Percentiles rank a stretch among this genome's conserved stretches.
These are phyloP conservation scores for Hypocreales sp. DNA, from an alignment of 2,329 filamentous ascomycete genomes.

Conservation along the genomic window DNA sequence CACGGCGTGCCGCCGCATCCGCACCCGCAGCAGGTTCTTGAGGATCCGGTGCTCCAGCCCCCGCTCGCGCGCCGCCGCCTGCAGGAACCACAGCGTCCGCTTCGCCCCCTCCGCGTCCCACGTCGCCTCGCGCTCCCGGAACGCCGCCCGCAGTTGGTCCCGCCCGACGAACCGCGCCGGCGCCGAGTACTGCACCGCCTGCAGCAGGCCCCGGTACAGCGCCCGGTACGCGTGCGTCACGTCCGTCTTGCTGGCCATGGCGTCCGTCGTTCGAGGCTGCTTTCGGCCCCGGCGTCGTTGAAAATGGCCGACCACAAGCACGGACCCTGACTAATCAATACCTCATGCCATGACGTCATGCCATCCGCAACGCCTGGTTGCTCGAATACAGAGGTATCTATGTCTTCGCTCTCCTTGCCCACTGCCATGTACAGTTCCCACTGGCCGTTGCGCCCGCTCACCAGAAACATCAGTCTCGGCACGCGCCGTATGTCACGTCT, in stretches of 20 bases:
- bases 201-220: conserved; percentile 51
- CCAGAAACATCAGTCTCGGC: too few species aligned
- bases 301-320: too few species aligned
- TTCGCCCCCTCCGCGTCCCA: conserved; percentile 37
- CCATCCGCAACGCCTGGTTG: too few species aligned
- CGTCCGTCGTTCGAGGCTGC: too few species aligned
- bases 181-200: conserved; percentile 54
- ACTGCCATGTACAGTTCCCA: background rate
- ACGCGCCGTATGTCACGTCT: too few species aligned
- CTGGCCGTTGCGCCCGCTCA: background rate
- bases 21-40: conserved; percentile 43
- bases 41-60: conserved; percentile 60
- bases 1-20: conserved; percentile 5
- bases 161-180: conserved; percentile 50
- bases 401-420: background rate
- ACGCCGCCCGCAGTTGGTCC: conserved; percentile 42
- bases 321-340: too few species aligned
- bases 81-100: conserved; percentile 56
- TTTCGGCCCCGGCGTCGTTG: too few species aligned
- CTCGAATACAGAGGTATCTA: background rate
- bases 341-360: too few species aligned
- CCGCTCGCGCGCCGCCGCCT: conserved; percentile 43
- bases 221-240: conserved; percentile 53
- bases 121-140: conserved; percentile 28
- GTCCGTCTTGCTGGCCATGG: conserved; percentile 17